A percentile compares a stretch with the other conserved stretches of the same genome.
Conservation (phyloP, 495 filamentous ascomycete genomes). For the Penicillium paradoxum region DNA sequence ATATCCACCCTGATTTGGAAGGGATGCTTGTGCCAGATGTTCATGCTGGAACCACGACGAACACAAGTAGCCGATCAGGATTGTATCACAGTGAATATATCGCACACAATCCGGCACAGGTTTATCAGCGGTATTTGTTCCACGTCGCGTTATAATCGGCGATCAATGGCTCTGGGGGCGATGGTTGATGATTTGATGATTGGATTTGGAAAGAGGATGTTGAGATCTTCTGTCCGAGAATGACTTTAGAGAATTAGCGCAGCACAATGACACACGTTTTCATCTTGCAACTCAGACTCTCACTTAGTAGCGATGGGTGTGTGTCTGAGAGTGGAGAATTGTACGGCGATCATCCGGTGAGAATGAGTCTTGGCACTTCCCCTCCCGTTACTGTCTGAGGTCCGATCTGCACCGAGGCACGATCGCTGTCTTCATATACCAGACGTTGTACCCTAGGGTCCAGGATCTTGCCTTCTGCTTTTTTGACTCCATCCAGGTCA, state of each 20-base stretch:
- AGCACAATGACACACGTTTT: background rate
- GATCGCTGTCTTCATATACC: background rate
- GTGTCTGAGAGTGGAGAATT: too few species aligned
- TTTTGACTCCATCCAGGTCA: background rate
- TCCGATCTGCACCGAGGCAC: background rate
- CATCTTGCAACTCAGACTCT: background rate
- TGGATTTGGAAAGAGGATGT: background rate
- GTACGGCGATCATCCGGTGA: background rate
- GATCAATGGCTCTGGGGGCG: background rate
- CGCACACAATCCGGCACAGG: conserved; percentile 62
- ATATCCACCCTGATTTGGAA: conserved; percentile 9
- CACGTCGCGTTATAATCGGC: too few species aligned
- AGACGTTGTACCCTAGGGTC: too few species aligned
- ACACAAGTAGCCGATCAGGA: background rate
- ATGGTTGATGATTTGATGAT: background rate
- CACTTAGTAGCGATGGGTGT: too few species aligned
- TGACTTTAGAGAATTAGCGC: background rate
- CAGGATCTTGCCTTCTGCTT: background rate
- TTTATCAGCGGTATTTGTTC: conserved; percentile 70
- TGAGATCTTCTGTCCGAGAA: background rate
- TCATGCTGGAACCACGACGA: background rate
- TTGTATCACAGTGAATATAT: conserved; percentile 50
- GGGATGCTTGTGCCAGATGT: conserved; percentile 11
- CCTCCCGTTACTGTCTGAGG: background rate
- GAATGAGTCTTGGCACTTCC: background rate